Evolutionary conservation across 345 rosid species (phyloP), one percentile per base, ranked within the genome.

Genomic region (Kandelia obovata): DNA sequence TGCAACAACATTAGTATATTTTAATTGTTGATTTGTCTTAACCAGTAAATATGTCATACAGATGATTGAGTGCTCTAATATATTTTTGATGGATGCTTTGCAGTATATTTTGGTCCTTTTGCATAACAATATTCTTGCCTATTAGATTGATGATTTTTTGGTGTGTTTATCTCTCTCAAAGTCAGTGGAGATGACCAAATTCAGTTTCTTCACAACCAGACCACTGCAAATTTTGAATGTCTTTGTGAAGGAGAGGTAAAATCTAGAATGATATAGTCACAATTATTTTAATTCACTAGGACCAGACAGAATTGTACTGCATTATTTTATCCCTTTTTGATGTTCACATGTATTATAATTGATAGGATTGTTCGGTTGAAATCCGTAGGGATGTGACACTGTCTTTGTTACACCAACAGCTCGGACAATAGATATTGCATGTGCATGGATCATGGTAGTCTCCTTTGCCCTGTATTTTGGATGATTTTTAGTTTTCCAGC

Each of bases 121-220:
- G 21, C 32, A 34, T 19, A 55, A 34, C 15, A 27, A 39, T 68
- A 39, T 7, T 17, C 57, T 1, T 30, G n/a, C 52, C 52, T 13
- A 43, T 51, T 68, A 19, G 28, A 26, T 34, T 13, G 23, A 56
- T 39, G 21, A 28, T 16, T 17, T 70, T 11, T 23, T 67, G 69
- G 68, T 58, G 71, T 69, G 30, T 80, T 63, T 62, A 39, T 71
- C 74, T 83, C 57, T 58, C 58, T 47, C 73, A 53, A 83, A 92
- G 98, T 90, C 61, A 88, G 87, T 80, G 98, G 96, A 86, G 98
- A 88, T 81, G 98, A 92, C 55, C 91, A 93, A 11, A 63, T 81
- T 77, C 89, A 82, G 70, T 92, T 90, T 86, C 96, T 92, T 84
- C 98, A 92, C 75, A 92, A 92, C 82, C 96, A 92, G 80, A 92